phyloP scores from a whole-genome alignment of 1,284 basidiomycete genomes.

The Microbotryum saponariae region DNA sequence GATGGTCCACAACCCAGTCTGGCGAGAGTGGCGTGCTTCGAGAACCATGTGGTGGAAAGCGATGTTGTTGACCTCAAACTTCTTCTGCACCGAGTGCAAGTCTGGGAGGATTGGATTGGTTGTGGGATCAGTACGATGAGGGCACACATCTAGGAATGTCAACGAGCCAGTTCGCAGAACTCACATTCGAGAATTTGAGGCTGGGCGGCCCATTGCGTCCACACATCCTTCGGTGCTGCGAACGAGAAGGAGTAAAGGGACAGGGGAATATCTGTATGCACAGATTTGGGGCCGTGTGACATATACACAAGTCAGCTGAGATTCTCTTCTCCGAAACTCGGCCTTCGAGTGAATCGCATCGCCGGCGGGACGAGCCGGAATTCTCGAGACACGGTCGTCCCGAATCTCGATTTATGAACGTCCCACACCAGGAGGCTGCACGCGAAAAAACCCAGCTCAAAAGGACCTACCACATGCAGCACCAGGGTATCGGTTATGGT shows the following conservation, averaged over 20 bases:
- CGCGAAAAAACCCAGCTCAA: no score
- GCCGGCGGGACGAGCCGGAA: no score
- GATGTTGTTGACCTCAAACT: slow-evolving; percentile 24
- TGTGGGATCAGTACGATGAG: no score
- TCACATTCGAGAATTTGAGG: slow-evolving; percentile 17
- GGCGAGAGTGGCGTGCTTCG: slow-evolving; percentile 17
- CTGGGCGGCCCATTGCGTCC: slow-evolving; percentile 22
- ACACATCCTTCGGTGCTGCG: slow-evolving; percentile 11
- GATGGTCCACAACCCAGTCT: slow-evolving; percentile 26
- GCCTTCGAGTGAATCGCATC: no score
- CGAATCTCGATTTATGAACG: no score
- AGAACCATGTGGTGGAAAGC: slow-evolving; percentile 19
- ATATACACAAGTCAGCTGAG: no score
- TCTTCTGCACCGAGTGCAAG: slow-evolving; percentile 17
- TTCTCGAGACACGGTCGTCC: no score
- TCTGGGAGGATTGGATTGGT: neutral
- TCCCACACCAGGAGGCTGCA: no score
- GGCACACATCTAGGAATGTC: no score
- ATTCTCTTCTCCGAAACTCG: no score
- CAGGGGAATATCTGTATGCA: slow-evolving; percentile 20
- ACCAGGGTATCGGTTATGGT: slow-evolving; percentile 23
- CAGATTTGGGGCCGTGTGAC: no score
- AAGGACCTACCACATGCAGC: slow-evolving; percentile 11
- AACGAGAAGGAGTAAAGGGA: slow-evolving; percentile 31
- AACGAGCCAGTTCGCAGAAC: neutral